phyloP scores from a whole-genome alignment of 2,329 filamentous ascomycete species.

The Fusarium sp. region DNA sequence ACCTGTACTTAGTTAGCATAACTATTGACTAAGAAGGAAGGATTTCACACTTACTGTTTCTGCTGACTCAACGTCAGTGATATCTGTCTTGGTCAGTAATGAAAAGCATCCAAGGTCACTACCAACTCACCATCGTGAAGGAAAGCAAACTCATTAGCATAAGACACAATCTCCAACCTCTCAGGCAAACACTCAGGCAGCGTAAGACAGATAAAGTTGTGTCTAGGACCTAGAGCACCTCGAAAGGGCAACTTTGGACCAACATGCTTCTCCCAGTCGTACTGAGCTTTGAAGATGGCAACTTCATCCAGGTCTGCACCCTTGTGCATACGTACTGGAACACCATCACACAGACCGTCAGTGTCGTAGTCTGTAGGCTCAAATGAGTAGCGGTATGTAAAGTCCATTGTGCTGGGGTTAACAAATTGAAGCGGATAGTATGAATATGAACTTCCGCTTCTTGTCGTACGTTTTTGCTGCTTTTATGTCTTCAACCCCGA shows the following conservation, averaged over 20 bases:
- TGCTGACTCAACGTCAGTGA: background rate
- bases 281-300: constrained; percentile 4
- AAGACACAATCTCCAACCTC: background rate
- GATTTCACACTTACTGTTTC: background rate
- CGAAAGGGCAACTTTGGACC: background rate
- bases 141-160: background rate
- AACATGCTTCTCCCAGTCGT: constrained; percentile 5
- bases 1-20: background rate
- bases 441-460: background rate
- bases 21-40: background rate
- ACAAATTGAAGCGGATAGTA: background rate
- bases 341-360: constrained; percentile 3
- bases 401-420: background rate
- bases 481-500: background rate
- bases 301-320: background rate
- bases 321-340: constrained; percentile 5
- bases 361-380: constrained; percentile 7
- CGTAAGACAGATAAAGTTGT: background rate
- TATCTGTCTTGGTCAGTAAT: background rate
- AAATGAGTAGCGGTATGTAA: constrained; percentile 3
- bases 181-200: background rate
- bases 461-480: background rate
- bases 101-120: accelerated
- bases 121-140: background rate
- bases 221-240: background rate